phyloP scores from a whole-genome alignment of 371 early-diverging fungal genomes.

The Blyttiomyces sp. region DNA sequence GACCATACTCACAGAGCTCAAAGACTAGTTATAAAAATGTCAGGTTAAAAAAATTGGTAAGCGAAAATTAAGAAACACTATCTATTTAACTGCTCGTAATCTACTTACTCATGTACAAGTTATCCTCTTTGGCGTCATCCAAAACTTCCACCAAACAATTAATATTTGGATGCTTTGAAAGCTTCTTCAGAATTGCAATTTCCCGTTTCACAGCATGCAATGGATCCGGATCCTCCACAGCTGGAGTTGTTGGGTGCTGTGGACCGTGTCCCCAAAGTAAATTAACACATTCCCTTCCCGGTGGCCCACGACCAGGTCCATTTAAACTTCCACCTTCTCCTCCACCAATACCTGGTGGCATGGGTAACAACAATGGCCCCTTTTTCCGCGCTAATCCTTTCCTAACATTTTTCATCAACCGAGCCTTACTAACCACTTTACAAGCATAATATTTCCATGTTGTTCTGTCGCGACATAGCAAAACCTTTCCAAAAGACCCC shows the following conservation, averaged over 20 bases:
- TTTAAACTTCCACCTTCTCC: neutral
- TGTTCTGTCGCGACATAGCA: slow-evolving; percentile 35
- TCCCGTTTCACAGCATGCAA: slow-evolving; percentile 42
- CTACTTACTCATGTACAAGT: slow-evolving; percentile 53
- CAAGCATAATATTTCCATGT: slow-evolving; percentile 48
- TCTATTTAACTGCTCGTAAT: neutral
- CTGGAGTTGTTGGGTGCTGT: neutral
- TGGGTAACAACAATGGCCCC: too few species aligned
- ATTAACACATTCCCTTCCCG: too few species aligned
- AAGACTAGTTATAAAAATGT: slow-evolving; percentile 38
- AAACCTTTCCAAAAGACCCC: slow-evolving; percentile 51
- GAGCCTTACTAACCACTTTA: slow-evolving; percentile 50
- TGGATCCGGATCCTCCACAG: slow-evolving; percentile 14
- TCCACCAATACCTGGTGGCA: too few species aligned
- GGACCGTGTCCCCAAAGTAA: neutral
- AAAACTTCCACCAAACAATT: slow-evolving; percentile 52
- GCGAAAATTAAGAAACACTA: neutral
- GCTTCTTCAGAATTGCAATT: slow-evolving; percentile 55
- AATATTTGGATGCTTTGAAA: slow-evolving; percentile 55
- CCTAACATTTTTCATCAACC: slow-evolving; percentile 38
- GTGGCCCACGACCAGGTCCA: too few species aligned
- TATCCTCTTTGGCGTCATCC: slow-evolving; percentile 54
- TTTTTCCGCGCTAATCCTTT: neutral
- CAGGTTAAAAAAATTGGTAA: neutral
- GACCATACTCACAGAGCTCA: slow-evolving; percentile 56